These are phyloP conservation scores for Blastobotrys parvus DNA, from an alignment of 805 yeast species.

Conservation along the genomic window DNA sequence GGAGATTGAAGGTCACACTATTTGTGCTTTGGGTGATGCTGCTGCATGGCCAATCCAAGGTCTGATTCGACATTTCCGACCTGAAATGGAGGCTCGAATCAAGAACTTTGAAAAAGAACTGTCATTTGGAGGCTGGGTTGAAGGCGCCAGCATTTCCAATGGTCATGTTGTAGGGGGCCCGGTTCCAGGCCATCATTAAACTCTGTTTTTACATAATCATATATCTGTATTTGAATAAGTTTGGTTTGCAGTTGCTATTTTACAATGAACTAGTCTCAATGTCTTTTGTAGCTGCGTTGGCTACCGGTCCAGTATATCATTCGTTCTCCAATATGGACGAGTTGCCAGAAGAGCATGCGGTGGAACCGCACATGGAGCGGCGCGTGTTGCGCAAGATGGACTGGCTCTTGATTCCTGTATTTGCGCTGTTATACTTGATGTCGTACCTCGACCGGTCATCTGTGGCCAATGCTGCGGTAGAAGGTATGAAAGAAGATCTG, in stretches of 20 bases:
- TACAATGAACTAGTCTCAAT: too few relatives aligned
- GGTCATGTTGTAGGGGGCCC: conserved; percentile 52
- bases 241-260: too few relatives aligned
- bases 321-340: too few relatives aligned
- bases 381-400: background rate
- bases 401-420: background rate
- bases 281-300: too few relatives aligned
- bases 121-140: conserved; percentile 72
- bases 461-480: background rate
- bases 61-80: conserved; percentile 74
- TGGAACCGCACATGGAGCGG: too few relatives aligned
- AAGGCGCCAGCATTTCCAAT: conserved; percentile 45
- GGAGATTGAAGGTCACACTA: conserved; percentile 86
- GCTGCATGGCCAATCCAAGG: conserved; percentile 95
- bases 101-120: conserved; percentile 48
- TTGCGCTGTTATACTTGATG: background rate
- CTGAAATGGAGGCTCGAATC: conserved; percentile 71
- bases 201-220: too few relatives aligned
- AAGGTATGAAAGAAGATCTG: background rate
- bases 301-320: too few relatives aligned
- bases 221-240: too few relatives aligned
- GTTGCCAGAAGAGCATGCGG: too few relatives aligned
- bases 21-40: conserved; percentile 89
- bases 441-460: background rate
- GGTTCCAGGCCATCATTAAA: conserved; percentile 19